Base-by-base conservation (phyloP, 768 basidiomycete species). In the Hericium coralloides region DNA sequence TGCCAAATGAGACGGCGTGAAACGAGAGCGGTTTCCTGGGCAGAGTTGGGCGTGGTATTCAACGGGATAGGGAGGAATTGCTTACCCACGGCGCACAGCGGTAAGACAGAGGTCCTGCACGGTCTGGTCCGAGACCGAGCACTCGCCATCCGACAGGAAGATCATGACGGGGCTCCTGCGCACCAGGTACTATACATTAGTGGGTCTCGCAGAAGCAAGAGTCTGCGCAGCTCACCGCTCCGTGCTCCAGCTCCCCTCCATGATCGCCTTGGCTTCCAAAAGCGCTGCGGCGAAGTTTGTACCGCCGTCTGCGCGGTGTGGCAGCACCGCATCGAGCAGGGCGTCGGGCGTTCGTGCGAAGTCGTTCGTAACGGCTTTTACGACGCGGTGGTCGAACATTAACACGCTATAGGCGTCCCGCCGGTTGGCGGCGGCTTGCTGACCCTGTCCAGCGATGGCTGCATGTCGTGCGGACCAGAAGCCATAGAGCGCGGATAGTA, bases 61-160 rank as follows among this genome's bases (percentile, higher is more conserved):
- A 10, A 60, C 9, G 22, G 3, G 2, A n/a, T n/a, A 37, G 15
- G 5, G 0, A 17, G 38, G 2, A 2, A 8, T 2, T 18, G 1
- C 64, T 37, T 58, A 80, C 80, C 82, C 80, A 4, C 72, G 74
- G 20, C 69, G 67, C 18, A 78, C 59, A 0, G 81, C 73, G 2
- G 73, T 54, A 15, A 70, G 73, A 56, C 76, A 75, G 3, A 82
- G 55, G 55, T 73, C 70, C 22, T 73, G 71, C 47, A 80, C 65
- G 1, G 66, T 62, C 5, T 60, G 31, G 45, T 82, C 78, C 0
- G 41, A 49, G 18, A 78, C 67, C 2, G 12, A 4, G 49, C 77
- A 77, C 67, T 80, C 74, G 0, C 82, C 82, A 56, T 81, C 82
- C 2, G 82, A 83, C 8, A 82, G 69, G 66, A 83, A 84, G 52